A percentile compares a stretch with the other conserved stretches of the same genome.
Evolutionary conservation across 352 stramenopile genomes (phyloP).

Genomic region (Elongisporangium anandrum): DNA sequence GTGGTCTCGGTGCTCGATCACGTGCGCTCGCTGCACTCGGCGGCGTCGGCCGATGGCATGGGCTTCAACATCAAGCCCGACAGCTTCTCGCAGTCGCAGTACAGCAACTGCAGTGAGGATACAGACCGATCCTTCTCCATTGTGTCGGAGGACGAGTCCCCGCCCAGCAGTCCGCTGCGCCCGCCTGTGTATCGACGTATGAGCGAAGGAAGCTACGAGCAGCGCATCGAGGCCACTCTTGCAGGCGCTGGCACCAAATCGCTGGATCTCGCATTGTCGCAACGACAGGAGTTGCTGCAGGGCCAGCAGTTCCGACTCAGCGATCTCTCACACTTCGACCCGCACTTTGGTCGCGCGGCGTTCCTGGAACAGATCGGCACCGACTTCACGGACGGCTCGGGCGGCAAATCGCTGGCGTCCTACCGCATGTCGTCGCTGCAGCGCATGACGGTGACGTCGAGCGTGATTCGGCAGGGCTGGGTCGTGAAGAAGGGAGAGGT

Average conservation of each 20-base stretch:
- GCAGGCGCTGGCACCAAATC: conserved; percentile 47
- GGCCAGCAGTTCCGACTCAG: conserved; percentile 54
- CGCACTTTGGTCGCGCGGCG: conserved; percentile 60
- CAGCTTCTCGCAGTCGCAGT: conserved; percentile 24
- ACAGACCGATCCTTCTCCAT: conserved; percentile 70
- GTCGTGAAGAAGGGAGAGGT: conserved; percentile 75
- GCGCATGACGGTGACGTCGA: conserved; percentile 29
- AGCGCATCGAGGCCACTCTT: conserved; percentile 62
- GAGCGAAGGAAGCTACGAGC: conserved; percentile 57
- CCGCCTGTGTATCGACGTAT: conserved; percentile 26
- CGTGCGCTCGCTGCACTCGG: conserved; percentile 11
- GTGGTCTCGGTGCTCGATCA: conserved; percentile 19
- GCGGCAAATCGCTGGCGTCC: conserved; percentile 54
- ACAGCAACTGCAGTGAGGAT: conserved; percentile 47
- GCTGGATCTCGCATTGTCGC: conserved; percentile 33
- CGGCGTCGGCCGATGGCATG: conserved; percentile 8
- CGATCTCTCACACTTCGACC: conserved; percentile 60
- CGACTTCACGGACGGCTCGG: conserved; percentile 55
- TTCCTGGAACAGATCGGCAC: conserved; percentile 66
- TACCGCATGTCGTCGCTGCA: conserved; percentile 68
- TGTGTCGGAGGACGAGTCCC: conserved; percentile 46
- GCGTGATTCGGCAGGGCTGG: conserved; percentile 67
- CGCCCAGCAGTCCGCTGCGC: conserved; percentile 21
- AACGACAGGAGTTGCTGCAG: conserved; percentile 17
- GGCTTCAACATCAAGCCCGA: conserved; percentile 18